phyloP scores from a whole-genome alignment of 768 basidiomycete species.

The Chiua virens region DNA sequence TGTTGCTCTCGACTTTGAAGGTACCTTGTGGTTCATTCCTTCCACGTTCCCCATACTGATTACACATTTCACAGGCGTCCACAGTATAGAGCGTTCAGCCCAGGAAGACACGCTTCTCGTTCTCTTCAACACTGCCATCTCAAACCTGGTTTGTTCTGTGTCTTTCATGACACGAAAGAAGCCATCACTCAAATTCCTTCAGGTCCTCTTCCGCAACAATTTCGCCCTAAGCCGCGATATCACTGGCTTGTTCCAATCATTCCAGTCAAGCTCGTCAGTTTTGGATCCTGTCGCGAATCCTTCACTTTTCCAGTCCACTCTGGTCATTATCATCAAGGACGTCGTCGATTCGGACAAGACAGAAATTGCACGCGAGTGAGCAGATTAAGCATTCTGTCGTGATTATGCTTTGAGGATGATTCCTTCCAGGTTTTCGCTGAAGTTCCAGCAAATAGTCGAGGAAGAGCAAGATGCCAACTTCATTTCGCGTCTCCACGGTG shows the following conservation, averaged over 20 bases:
- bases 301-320: conserved; percentile 54
- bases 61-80: too few relatives aligned
- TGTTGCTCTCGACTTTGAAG: conserved; percentile 69
- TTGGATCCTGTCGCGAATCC: conserved; percentile 60
- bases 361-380: conserved; percentile 61
- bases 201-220: conserved; percentile 68
- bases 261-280: conserved; percentile 55
- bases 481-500: conserved; percentile 56
- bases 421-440: conserved; percentile 51
- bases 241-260: conserved; percentile 58
- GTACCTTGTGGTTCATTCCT: conserved; percentile 21
- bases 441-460: conserved; percentile 59
- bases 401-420: background rate
- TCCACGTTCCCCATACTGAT: too few relatives aligned
- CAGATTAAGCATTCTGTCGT: too few relatives aligned
- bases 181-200: conserved; percentile 17
- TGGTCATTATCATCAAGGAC: conserved; percentile 69
- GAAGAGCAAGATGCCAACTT: conserved; percentile 62
- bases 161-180: background rate
- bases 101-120: conserved; percentile 68
- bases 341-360: conserved; percentile 59
- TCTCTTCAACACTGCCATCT: conserved; percentile 64
- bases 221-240: conserved; percentile 63
- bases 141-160: conserved; percentile 51
- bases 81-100: conserved; percentile 60